phyloP scores from a whole-genome alignment of 1,284 basidiomycete genomes.

The Cutaneotrichosporon arboriforme region DNA sequence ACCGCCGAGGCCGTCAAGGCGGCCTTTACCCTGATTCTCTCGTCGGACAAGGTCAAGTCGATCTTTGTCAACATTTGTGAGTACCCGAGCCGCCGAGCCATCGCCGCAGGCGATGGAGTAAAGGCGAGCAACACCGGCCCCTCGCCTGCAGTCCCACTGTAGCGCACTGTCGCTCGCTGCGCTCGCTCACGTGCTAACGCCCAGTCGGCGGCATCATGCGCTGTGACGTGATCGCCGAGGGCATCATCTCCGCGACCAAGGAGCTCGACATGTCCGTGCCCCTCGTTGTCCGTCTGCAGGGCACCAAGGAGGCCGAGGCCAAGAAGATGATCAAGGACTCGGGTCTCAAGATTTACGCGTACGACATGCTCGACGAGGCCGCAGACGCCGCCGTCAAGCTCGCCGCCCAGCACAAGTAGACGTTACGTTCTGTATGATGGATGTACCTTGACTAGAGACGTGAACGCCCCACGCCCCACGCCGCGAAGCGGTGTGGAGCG shows the following conservation, averaged over 20 bases:
- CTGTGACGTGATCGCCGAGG: slow-evolving; percentile 92
- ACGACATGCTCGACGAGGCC: slow-evolving; percentile 52
- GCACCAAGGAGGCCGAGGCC: slow-evolving; percentile 92
- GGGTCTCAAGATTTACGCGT: slow-evolving; percentile 74
- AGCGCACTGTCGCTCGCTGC: neutral
- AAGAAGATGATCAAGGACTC: slow-evolving; percentile 90
- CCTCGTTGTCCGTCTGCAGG: slow-evolving; percentile 89
- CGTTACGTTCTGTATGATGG: neutral
- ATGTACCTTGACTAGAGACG: no score
- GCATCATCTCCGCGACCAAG: slow-evolving; percentile 95
- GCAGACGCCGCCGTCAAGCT: slow-evolving; percentile 77
- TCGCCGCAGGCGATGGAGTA: no score
- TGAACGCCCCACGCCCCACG: no score
- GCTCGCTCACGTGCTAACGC: slow-evolving; percentile 31
- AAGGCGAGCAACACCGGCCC: neutral
- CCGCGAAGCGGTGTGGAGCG: no score
- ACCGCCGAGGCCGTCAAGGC: slow-evolving; percentile 99
- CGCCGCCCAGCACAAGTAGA: slow-evolving; percentile 39
- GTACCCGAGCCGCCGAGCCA: slow-evolving; percentile 8
- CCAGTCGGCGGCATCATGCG: slow-evolving; percentile 79
- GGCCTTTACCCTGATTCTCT: slow-evolving; percentile 91
- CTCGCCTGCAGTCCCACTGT: neutral
- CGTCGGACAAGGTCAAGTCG: slow-evolving; percentile 88
- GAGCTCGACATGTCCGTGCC: slow-evolving; percentile 83
- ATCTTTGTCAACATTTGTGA: slow-evolving; percentile 95